Conservation (phyloP, 805 yeast genomes). For the Lachancea dasiensis region DNA sequence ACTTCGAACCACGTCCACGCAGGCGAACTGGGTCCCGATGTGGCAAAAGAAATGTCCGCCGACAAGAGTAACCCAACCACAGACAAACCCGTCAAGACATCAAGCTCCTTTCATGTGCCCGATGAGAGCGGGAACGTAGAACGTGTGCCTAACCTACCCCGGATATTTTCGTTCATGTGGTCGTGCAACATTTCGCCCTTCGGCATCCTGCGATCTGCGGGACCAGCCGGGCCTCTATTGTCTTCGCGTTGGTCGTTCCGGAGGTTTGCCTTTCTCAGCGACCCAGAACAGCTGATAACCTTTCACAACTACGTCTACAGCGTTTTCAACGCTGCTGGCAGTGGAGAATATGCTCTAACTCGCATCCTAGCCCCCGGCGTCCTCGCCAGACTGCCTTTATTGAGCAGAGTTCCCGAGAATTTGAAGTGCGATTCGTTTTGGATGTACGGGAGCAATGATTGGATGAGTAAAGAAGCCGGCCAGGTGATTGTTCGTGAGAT, state of each 20-base stretch:
- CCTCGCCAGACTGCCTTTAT: slow-evolving; percentile 71
- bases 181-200: slow-evolving; percentile 84
- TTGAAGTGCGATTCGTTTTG: slow-evolving; percentile 51
- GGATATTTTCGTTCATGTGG: slow-evolving; percentile 53
- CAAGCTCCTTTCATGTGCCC: slow-evolving; percentile 22
- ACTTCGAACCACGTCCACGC: slow-evolving; percentile 7
- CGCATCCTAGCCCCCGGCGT: slow-evolving; percentile 89
- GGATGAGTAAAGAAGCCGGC: slow-evolving; percentile 53
- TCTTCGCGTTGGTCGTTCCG: slow-evolving; percentile 88
- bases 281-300: slow-evolving; percentile 37
- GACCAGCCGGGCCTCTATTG: slow-evolving; percentile 76
- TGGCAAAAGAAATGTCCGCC: slow-evolving; percentile 29
- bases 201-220: slow-evolving; percentile 64
- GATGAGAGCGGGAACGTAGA: slow-evolving; percentile 32
- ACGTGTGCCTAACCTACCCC: slow-evolving; percentile 33
- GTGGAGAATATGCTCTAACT: slow-evolving; percentile 89
- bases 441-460: slow-evolving; percentile 78
- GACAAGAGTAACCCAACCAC: slow-evolving; percentile 17
- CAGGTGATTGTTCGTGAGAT: slow-evolving; percentile 28
- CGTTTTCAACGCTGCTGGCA: slow-evolving; percentile 80
- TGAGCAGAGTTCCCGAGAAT: slow-evolving; percentile 30
- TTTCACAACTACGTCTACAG: slow-evolving; percentile 72
- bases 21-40: slow-evolving; percentile 26
- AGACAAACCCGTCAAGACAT: slow-evolving; percentile 11
- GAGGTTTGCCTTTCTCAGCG: slow-evolving; percentile 50